These are phyloP conservation scores for Colletotrichum cuscutae DNA, from an alignment of 2,329 filamentous ascomycete species.

Conservation along the genomic window DNA sequence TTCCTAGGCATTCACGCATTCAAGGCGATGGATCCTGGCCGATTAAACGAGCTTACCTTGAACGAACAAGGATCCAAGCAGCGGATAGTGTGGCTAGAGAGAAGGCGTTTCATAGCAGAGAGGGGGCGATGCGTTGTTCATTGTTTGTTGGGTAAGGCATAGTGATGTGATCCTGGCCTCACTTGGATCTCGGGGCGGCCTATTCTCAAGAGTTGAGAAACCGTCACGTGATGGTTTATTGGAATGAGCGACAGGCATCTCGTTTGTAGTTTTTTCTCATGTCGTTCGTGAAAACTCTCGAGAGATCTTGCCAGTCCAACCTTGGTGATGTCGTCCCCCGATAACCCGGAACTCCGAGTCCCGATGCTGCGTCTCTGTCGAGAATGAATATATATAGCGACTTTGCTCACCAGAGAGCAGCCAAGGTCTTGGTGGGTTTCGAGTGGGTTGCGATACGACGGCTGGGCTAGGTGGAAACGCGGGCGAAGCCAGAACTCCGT, in stretches of 20 bases:
- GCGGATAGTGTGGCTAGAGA: constrained; percentile 19
- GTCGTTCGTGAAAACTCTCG: background rate
- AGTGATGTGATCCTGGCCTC: constrained; percentile 14
- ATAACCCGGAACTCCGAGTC: background rate
- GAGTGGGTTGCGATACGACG: constrained; percentile 16
- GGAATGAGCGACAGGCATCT: background rate
- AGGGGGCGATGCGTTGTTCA: constrained; percentile 10
- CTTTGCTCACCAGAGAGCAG: background rate
- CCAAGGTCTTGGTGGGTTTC: constrained; percentile 19
- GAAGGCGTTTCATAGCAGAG: constrained; percentile 25
- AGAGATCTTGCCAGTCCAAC: background rate
- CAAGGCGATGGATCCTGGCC: background rate
- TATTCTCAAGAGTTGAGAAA: background rate
- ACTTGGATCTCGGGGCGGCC: constrained; percentile 4
- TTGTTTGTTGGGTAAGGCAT: constrained; percentile 17
- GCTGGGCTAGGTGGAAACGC: background rate
- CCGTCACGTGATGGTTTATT: background rate
- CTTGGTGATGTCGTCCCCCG: background rate
- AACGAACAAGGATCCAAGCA: constrained; percentile 9
- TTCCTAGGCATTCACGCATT: background rate
- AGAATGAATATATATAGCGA: constrained; percentile 2
- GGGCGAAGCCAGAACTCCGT: background rate
- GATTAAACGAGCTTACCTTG: background rate
- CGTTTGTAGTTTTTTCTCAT: background rate
- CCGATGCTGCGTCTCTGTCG: background rate